Conservation (phyloP, 805 yeast genomes). For the Wickerhamiella alocasiicola region DNA sequence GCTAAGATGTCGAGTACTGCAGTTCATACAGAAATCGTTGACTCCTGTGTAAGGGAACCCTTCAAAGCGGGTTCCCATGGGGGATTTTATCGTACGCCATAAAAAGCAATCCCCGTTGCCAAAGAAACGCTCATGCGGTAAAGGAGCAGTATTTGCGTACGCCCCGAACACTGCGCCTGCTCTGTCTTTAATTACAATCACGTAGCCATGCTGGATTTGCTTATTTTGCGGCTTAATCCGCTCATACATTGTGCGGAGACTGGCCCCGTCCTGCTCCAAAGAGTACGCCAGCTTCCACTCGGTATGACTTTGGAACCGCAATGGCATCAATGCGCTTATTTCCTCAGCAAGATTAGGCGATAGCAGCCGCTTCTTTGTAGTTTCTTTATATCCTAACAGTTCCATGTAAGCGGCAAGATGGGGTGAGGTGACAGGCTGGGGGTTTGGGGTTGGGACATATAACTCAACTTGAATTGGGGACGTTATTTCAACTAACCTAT, state of each 20-base stretch:
- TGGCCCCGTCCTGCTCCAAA: constrained; percentile 87
- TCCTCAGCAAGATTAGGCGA: constrained; percentile 58
- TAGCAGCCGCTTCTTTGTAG: constrained; percentile 49
- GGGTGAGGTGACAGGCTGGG: too few relatives aligned
- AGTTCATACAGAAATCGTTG: constrained; percentile 75
- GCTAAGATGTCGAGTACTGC: constrained; percentile 63
- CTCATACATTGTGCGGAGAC: constrained; percentile 64
- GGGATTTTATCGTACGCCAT: constrained; percentile 56
- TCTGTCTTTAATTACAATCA: constrained; percentile 58
- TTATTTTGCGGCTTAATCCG: constrained; percentile 38
- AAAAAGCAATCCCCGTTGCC: constrained; percentile 95
- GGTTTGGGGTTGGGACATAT: too few relatives aligned
- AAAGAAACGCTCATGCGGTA: constrained; percentile 63
- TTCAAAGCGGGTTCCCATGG: constrained; percentile 37
- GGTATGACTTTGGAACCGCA: constrained; percentile 63
- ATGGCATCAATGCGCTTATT: constrained; percentile 59
- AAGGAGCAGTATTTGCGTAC: constrained; percentile 54
- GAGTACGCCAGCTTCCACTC: constrained; percentile 72
- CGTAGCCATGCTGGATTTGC: constrained; percentile 41
- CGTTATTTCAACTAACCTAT: too few relatives aligned
- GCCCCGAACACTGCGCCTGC: constrained; percentile 62
- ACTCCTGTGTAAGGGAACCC: constrained; percentile 82
- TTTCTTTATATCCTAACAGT: constrained; percentile 46
- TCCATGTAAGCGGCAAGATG: constrained; percentile 7
- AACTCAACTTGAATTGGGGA: too few relatives aligned